These are phyloP conservation scores for Haberlea rhodopensis DNA, from an alignment of 257 asterid species.

Conservation along the genomic window DNA sequence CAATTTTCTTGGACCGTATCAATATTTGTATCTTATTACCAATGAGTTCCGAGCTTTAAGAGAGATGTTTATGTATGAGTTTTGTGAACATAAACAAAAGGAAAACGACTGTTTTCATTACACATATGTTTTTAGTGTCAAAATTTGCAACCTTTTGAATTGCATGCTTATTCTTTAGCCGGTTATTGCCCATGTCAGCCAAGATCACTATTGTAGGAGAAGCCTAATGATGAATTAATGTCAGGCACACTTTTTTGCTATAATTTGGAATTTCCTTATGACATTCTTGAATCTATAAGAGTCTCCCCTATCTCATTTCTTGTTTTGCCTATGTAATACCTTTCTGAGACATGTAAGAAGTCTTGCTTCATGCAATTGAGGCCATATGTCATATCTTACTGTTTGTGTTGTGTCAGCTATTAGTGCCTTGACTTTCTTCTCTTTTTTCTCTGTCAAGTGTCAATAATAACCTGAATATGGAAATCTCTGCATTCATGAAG, in stretches of 20 bases:
- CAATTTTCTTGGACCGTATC: background rate
- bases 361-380: background rate
- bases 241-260: no score
- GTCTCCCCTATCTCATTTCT: background rate
- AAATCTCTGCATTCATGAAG: background rate
- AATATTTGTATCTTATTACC: background rate
- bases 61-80: background rate
- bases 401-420: background rate
- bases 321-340: background rate
- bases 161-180: no score
- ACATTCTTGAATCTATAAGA: no score
- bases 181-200: no score
- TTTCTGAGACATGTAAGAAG: no score
- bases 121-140: background rate
- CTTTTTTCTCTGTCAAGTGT: background rate
- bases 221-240: no score
- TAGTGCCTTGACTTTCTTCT: background rate
- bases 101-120: background rate
- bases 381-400: background rate
- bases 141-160: no score
- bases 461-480: background rate
- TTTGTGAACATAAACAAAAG: background rate
- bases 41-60: background rate
- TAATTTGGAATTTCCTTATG: no score
- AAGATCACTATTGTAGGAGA: no score